Evolutionary conservation across 2,329 filamentous ascomycete species (phyloP).

Genomic region (Dothideomycetes sp.): DNA sequence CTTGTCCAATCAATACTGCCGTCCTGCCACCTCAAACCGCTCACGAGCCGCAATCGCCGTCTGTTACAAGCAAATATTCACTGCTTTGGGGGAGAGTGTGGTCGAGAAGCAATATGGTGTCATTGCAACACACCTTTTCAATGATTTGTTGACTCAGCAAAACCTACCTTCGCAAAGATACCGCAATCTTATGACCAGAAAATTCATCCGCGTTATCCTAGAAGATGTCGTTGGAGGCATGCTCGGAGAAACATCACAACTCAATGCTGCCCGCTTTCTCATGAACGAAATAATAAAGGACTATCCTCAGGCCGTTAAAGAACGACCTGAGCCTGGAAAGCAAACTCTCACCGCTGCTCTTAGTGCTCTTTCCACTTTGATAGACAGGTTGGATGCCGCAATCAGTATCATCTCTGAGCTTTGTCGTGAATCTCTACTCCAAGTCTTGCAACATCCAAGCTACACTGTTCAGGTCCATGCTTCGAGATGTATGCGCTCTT

Average conservation of each 20-base stretch:
- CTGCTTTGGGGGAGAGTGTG: constrained; percentile 68
- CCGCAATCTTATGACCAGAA: constrained; percentile 72
- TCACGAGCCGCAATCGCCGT: constrained; percentile 74
- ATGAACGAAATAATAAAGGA: constrained; percentile 89
- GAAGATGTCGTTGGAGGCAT: constrained; percentile 77
- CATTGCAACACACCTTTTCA: constrained; percentile 71
- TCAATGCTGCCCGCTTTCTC: constrained; percentile 69
- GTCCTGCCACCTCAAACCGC: constrained; percentile 67
- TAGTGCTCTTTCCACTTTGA: constrained; percentile 68
- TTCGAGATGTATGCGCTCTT: constrained; percentile 74
- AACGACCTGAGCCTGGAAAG: constrained; percentile 81
- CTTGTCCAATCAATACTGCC: constrained; percentile 71
- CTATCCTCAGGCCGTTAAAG: constrained; percentile 81
- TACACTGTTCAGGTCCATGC: constrained; percentile 92
- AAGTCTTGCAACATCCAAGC: constrained; percentile 87
- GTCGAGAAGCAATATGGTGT: constrained; percentile 74
- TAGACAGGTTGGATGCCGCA: constrained; percentile 72
- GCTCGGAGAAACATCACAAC: constrained; percentile 80
- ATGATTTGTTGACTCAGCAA: constrained; percentile 67
- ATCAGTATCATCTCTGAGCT: constrained; percentile 68
- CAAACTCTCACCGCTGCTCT: constrained; percentile 71
- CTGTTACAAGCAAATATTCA: constrained; percentile 76
- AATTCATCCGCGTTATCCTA: constrained; percentile 73
- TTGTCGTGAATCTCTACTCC: constrained; percentile 77
- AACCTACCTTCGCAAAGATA: constrained; percentile 78